Evolutionary conservation across 768 basidiomycete genomes (phyloP), one percentile per base, ranked within the genome.

Genomic region (Xerocomus brunneocitrinus): DNA sequence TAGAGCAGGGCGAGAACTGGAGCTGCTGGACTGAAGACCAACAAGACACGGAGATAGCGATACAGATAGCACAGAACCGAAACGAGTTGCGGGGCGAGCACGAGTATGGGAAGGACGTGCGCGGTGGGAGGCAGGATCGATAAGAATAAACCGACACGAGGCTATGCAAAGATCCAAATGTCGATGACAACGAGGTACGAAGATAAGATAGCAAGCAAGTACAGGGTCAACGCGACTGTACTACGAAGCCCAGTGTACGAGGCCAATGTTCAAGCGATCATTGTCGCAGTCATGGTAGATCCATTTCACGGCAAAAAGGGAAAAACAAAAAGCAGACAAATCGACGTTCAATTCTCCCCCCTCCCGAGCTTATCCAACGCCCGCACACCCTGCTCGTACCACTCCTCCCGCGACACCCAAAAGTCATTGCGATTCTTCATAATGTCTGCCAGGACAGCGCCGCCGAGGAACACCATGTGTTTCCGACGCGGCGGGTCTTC

Each of bases 401-500:
- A 98, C 71, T 97, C 94, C 60, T 91, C 90, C 57, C 87, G 79
- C 50, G 91, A 79, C 67, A 98, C 87, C 95, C 95, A 97, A 76
- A 98, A 98, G 66, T 91, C 90, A 66, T 90, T 83, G 8, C 91
- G 82, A 66, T 76, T 79, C 76, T 95, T 95, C 97, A 98, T 98
- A 73, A 98, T 98, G 71, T 98, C 95, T 2, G 94, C 95, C 30
- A 99, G 76, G 5, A 98, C 95, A 19, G 93, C 95, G 45, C 97
- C 97, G 25, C 97, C 97, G 8, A 98, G 82, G 85, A 98, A 98
- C 35, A 98, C 95, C 95, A 97, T 97, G 72, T 98, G 95, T 73
- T 98, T 98, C 66, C 97, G 83, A 66, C 94, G 87, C 30, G 97
- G 97, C 28, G 95, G 93, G 71, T 98, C 97, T 71, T 99, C 95